Conservation (phyloP, 192 early-diverging fungal genomes). For the Phycomyces nitens region DNA sequence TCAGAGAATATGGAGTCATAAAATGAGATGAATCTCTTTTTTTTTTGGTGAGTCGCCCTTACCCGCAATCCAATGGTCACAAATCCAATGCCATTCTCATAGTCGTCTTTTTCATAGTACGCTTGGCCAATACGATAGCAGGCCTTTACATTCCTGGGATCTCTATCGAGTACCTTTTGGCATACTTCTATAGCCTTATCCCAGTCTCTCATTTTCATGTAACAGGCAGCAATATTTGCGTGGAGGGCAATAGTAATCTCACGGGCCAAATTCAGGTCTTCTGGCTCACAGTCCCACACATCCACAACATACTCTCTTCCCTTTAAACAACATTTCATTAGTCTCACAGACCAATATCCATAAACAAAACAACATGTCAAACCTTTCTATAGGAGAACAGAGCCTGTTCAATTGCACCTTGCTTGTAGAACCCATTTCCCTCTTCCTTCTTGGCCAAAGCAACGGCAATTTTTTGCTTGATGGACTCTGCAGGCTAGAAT, state of each 20-base stretch:
- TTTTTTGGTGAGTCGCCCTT: not conserved
- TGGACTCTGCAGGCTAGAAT: not conserved
- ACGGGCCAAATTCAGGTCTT: constrained; percentile 22
- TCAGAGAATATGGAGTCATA: not conserved
- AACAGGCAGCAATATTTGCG: constrained; percentile 30
- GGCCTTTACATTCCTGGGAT: constrained; percentile 39
- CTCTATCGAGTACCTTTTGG: constrained; percentile 19
- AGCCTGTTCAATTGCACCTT: constrained; percentile 24
- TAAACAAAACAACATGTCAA: not conserved
- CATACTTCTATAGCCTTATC: constrained; percentile 30
- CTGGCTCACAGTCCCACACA: constrained; percentile 18
- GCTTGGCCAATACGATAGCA: constrained; percentile 42
- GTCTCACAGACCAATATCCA: not conserved
- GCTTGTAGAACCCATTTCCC: constrained; percentile 40
- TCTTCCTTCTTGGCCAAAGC: constrained; percentile 38
- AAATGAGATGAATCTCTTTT: not conserved
- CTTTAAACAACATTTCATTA: not conserved
- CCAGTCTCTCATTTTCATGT: constrained; percentile 14
- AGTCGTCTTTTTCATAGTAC: constrained; percentile 37
- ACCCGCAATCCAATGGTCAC: not conserved
- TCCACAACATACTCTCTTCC: constrained; percentile 15
- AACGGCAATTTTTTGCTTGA: not conserved
- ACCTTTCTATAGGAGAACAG: constrained; percentile 34
- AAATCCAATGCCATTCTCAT: constrained; percentile 33
- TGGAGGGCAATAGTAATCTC: constrained; percentile 23